Evolutionary conservation across 2,329 filamentous ascomycete genomes (phyloP).

Genomic region (Rutstroemia sp.): DNA sequence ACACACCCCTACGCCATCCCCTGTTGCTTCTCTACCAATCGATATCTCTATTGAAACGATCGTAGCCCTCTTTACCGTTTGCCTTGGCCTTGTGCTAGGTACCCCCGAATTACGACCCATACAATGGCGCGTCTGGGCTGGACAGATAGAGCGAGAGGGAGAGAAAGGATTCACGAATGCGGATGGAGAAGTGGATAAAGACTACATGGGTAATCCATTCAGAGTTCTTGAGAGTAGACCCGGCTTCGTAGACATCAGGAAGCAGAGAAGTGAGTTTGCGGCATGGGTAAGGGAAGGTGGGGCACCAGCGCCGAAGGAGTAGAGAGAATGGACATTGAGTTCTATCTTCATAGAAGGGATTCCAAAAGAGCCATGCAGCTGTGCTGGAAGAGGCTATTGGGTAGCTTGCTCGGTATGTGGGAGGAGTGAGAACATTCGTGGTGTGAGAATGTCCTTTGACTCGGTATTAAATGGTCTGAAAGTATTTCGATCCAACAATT

Average conservation of each 20-base stretch:
- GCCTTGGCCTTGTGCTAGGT: slow-evolving; percentile 71
- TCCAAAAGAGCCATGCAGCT: background rate
- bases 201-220: slow-evolving; percentile 73
- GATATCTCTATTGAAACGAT: slow-evolving; percentile 88
- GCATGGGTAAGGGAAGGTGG: slow-evolving; percentile 54
- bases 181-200: slow-evolving; percentile 60
- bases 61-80: slow-evolving; percentile 71
- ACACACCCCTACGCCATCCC: slow-evolving; percentile 33
- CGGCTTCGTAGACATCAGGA: slow-evolving; percentile 83
- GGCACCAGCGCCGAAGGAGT: slow-evolving; percentile 2
- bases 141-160: slow-evolving; percentile 75
- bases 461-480: too few relatives aligned
- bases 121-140: slow-evolving; percentile 73
- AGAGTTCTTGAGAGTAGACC: slow-evolving; percentile 68
- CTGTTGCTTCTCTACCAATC: slow-evolving; percentile 53
- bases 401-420: too few relatives aligned
- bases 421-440: too few relatives aligned
- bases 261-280: slow-evolving; percentile 69
- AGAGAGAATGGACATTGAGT: background rate
- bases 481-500: too few relatives aligned
- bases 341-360: background rate
- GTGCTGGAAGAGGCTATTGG: background rate
- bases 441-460: too few relatives aligned
- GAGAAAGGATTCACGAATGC: slow-evolving; percentile 47
- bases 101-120: slow-evolving; percentile 78